Evolutionary conservation across 2,329 filamentous ascomycete genomes (phyloP), one percentile per base, ranked within the genome.

Genomic region (Fusarium sp.): DNA sequence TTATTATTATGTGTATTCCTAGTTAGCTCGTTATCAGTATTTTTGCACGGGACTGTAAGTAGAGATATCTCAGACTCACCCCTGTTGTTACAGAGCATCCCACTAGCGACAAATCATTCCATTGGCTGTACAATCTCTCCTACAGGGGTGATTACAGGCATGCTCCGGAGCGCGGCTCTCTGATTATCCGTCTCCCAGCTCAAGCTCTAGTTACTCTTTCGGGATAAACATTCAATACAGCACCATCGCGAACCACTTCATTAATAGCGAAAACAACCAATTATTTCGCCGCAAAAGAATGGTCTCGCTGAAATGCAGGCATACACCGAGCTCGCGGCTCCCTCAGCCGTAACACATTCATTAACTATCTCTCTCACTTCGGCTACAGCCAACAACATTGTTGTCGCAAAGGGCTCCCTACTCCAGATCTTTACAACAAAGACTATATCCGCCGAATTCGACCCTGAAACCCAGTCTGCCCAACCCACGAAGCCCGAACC

Each of bases 281-380:
- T 67, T 35, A 66, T 51, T 61, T 53, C 39, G 44, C 57, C 63
- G 67, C 52, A 68, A 67, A 74, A 77, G 70, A 74, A 80, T 80
- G 79, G 71, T 75, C 68, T 72, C 73, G 77, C 75, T 67, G 70
- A 71, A 47, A 98, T 98, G 95, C 95, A 98, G 88, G 97, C 93
- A 85, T 98, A 98, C 82, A 94, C 93, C 76, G 96, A 99, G 85
- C 86, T 99, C 78, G 90, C 93, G 79, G 92, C 95, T 83, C 94
- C 96, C 55, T 96, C 94, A 78, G 94, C 94, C 78, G 94, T 98
- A 81, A 94, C 93, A 75, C 92, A 97, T 82, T 93, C 94, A 68
- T 82, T 97, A 75, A 87, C 85, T 62, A 82, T 97, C 40, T 88
- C 94, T 35, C 94, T 99, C 76, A 85, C 91, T 46, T 91, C 91